These are phyloP conservation scores for Cryptosporidium sp. DNA, from an alignment of 169 alveolate genomes.

Conservation along the genomic window DNA sequence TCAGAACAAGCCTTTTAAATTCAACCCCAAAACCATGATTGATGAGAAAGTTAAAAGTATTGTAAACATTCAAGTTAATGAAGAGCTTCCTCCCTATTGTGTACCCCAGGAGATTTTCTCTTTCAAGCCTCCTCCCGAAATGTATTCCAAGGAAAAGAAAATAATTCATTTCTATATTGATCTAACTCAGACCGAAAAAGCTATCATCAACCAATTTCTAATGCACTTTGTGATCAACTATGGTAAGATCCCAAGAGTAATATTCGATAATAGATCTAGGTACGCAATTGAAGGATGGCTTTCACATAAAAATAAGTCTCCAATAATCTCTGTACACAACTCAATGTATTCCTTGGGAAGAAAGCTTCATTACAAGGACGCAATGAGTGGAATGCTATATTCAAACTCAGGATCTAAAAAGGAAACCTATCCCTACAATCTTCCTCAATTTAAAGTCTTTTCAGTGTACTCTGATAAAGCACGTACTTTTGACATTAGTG, in stretches of 20 bases:
- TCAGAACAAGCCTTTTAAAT: constrained; percentile 1
- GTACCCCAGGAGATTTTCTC: constrained; percentile 66
- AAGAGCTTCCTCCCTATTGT: constrained; percentile 46
- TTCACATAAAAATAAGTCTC: constrained; percentile 53
- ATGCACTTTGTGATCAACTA: constrained; percentile 54
- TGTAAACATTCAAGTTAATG: constrained; percentile 20
- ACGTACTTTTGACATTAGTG: constrained; percentile 36
- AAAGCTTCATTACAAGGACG: constrained; percentile 33
- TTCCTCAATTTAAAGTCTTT: constrained; percentile 42
- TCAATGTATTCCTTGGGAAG: constrained; percentile 67
- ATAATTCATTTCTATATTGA: background rate
- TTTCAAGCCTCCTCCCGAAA: constrained; percentile 14
- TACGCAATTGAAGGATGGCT: constrained; percentile 69
- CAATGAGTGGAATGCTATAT: background rate
- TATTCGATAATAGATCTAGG: constrained; percentile 48
- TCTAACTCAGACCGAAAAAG: background rate
- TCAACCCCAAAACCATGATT: constrained; percentile 59
- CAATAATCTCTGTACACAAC: constrained; percentile 46
- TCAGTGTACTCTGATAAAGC: constrained; percentile 22
- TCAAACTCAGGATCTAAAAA: background rate
- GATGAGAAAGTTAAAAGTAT: constrained; percentile 41
- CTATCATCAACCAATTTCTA: constrained; percentile 31
- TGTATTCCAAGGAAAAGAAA: background rate
- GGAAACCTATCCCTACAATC: constrained; percentile 29
- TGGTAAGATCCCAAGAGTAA: constrained; percentile 52